phyloP scores from a whole-genome alignment of 2,329 filamentous ascomycete genomes.

The Alternaria sp. region DNA sequence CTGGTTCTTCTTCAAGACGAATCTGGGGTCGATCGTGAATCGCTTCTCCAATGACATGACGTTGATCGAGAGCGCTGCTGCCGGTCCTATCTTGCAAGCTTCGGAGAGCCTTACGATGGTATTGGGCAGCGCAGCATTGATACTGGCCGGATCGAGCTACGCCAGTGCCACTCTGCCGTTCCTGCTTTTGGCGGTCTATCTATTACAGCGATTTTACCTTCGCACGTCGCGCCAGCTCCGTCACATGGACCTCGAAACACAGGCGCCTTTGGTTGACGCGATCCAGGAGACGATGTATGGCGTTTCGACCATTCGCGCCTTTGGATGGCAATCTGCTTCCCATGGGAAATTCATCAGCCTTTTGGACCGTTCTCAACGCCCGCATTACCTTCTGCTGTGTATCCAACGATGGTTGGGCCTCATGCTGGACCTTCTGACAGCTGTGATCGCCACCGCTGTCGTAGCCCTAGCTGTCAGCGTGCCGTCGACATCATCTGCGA shows the following conservation, averaged over 20 bases:
- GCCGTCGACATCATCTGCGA: conserved; percentile 17
- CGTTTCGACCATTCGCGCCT: conserved; percentile 56
- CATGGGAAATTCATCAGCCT: conserved; percentile 29
- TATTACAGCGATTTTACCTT: conserved; percentile 52
- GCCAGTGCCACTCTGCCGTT: neutral
- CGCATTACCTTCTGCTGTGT: conserved; percentile 50
- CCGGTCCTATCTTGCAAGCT: neutral
- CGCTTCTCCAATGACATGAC: neutral
- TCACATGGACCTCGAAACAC: conserved; percentile 58
- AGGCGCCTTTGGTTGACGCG: conserved; percentile 56
- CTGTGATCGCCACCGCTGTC: conserved; percentile 21
- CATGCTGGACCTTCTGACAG: conserved; percentile 35
- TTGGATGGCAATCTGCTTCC: conserved; percentile 30
- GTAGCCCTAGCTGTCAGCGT: conserved; percentile 41
- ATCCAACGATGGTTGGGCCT: conserved; percentile 51
- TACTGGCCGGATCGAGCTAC: conserved; percentile 15
- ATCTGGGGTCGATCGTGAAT: neutral
- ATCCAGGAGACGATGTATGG: conserved; percentile 57
- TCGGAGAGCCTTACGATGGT: neutral
- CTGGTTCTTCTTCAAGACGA: neutral
- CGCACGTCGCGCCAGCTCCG: conserved; percentile 54
- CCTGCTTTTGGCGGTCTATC: conserved; percentile 22
- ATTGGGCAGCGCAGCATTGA: neutral
- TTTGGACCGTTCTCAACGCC: conserved; percentile 46
- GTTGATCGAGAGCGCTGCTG: neutral